Percentiles rank a stretch among this genome's conserved stretches.
Conservation (phyloP, 1,284 basidiomycete genomes). For the Singerocomus inundabilis region DNA sequence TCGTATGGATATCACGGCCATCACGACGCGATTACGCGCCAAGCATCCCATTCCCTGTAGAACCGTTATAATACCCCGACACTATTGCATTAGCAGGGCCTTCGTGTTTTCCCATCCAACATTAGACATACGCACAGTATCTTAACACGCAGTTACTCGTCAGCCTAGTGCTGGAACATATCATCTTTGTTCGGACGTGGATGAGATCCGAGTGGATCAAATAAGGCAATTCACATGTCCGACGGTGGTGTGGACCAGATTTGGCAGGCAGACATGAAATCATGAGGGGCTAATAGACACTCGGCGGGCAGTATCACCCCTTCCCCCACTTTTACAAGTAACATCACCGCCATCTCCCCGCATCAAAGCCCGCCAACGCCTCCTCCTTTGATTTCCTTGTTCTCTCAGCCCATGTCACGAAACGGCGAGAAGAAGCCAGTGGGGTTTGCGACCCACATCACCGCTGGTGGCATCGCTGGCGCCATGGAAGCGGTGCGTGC, state of each 20-base stretch:
- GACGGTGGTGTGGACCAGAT: background rate
- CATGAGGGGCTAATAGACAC: constrained; percentile 17
- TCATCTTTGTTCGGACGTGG: background rate
- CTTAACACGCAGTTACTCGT: background rate
- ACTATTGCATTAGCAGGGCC: constrained; percentile 9
- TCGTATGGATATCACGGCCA: constrained; percentile 5
- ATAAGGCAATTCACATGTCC: constrained; percentile 32
- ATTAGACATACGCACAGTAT: constrained; percentile 4
- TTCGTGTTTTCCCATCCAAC: constrained; percentile 11
- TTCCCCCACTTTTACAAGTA: background rate
- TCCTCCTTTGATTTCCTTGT: background rate
- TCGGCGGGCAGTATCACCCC: background rate
- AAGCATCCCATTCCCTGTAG: constrained; percentile 13
- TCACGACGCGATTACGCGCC: constrained; percentile 10
- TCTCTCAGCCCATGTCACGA: constrained; percentile 51
- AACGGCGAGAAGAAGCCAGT: constrained; percentile 67
- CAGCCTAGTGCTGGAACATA: background rate
- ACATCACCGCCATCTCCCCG: background rate
- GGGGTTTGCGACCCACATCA: constrained; percentile 86
- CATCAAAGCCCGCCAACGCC: background rate
- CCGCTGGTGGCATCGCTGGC: constrained; percentile 89
- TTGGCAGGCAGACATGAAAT: constrained; percentile 8
- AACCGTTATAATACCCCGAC: constrained; percentile 21
- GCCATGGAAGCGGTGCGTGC: constrained; percentile 83
- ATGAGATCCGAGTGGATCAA: constrained; percentile 16